These are phyloP conservation scores for Multifurca ochricompacta DNA, from an alignment of 768 basidiomycete species.

Conservation along the genomic window DNA sequence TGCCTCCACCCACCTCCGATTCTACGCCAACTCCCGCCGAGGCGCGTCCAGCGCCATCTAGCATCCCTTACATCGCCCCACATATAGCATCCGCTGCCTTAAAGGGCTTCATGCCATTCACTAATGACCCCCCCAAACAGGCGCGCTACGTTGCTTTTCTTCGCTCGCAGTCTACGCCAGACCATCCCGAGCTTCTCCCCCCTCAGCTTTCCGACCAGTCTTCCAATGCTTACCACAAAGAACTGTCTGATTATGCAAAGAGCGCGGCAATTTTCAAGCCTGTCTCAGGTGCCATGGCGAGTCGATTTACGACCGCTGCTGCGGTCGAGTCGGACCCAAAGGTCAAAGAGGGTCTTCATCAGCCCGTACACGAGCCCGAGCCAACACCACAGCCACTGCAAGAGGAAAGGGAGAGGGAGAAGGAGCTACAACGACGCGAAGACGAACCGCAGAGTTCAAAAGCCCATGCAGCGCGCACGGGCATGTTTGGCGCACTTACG, in stretches of 20 bases:
- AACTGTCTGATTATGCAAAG: slow-evolving; percentile 80
- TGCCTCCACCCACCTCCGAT: slow-evolving; percentile 24
- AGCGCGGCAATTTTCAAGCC: slow-evolving; percentile 89
- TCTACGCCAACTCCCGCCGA: slow-evolving; percentile 25
- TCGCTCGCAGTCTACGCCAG: slow-evolving; percentile 51
- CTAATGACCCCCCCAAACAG: slow-evolving; percentile 68
- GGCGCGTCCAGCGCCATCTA: slow-evolving; percentile 24
- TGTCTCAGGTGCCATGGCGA: slow-evolving; percentile 86
- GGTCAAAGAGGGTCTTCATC: slow-evolving; percentile 50
- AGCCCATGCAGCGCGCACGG: slow-evolving; percentile 71
- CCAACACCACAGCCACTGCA: background rate
- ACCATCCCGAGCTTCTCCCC: slow-evolving; percentile 36
- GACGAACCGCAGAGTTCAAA: slow-evolving; percentile 64
- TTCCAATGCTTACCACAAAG: slow-evolving; percentile 66
- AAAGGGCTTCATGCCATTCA: slow-evolving; percentile 85
- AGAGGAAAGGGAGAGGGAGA: slow-evolving; percentile 35
- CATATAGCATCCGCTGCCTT: slow-evolving; percentile 82
- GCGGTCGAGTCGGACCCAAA: slow-evolving; percentile 60
- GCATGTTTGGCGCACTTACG: slow-evolving; percentile 88
- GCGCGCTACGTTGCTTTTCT: slow-evolving; percentile 81
- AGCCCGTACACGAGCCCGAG: slow-evolving; percentile 40
- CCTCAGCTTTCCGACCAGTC: slow-evolving; percentile 52
- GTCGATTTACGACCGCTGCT: slow-evolving; percentile 80
- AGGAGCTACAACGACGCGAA: slow-evolving; percentile 36
- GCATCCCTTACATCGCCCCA: slow-evolving; percentile 47